These are phyloP conservation scores for Ganoderma sp. DNA, from an alignment of 1,284 basidiomycete species.

Conservation along the genomic window DNA sequence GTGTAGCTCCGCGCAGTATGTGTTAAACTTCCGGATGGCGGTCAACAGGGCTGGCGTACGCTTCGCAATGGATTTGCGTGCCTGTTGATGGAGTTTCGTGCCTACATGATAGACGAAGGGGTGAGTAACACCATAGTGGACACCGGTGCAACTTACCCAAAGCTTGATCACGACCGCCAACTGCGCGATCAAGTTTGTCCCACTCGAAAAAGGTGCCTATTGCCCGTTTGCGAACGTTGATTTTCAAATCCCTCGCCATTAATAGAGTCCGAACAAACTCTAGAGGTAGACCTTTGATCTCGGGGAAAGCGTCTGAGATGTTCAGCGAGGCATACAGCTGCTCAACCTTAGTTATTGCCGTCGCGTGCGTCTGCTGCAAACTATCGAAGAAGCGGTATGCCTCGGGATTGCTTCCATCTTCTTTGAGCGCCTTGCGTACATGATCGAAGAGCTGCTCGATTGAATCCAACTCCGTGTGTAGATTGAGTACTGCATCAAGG, in stretches of 20 bases:
- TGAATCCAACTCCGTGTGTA: conserved; percentile 44
- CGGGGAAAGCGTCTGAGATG: conserved; percentile 41
- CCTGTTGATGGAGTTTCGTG: conserved; percentile 47
- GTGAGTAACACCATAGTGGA: too few relatives aligned
- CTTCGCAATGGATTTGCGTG: conserved; percentile 42
- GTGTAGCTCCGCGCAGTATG: conserved; percentile 40
- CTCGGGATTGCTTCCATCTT: conserved; percentile 24
- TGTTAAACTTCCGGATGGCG: conserved; percentile 44
- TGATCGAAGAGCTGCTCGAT: conserved; percentile 35
- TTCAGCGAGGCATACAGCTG: conserved; percentile 45
- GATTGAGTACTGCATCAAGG: conserved; percentile 42
- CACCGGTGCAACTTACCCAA: too few relatives aligned
- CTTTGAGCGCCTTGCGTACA: conserved; percentile 22
- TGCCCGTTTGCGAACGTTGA: conserved; percentile 45
- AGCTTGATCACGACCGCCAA: conserved; percentile 40
- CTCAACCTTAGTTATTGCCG: conserved; percentile 32
- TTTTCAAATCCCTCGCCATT: conserved; percentile 45
- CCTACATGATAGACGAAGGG: too few relatives aligned
- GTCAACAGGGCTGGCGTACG: conserved; percentile 41
- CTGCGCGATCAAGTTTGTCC: conserved; percentile 45
- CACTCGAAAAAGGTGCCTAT: conserved; percentile 48
- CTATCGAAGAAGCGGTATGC: conserved; percentile 1
- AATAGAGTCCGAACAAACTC: conserved; percentile 44
- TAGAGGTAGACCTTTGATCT: conserved; percentile 29
- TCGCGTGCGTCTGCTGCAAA: conserved; percentile 14